phyloP scores from a whole-genome alignment of 75 land plant genomes.

The Selaginella tamariscina region DNA sequence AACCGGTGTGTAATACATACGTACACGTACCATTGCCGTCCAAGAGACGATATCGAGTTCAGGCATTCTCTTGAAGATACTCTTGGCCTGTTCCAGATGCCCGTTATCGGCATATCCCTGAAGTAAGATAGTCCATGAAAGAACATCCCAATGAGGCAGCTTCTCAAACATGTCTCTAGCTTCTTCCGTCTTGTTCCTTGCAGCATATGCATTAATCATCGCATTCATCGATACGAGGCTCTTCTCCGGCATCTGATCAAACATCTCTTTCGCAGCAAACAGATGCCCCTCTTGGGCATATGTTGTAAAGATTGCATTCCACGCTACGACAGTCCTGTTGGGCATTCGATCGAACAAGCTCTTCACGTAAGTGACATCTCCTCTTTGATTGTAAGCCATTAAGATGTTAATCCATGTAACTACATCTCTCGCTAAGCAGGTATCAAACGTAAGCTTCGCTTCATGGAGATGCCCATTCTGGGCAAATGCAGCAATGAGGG shows the following conservation, averaged over 20 bases:
- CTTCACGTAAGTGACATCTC: neutral
- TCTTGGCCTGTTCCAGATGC: neutral
- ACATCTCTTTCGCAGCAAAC: neutral
- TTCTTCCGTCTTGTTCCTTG: neutral
- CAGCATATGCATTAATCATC: neutral
- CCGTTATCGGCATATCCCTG: neutral
- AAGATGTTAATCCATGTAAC: neutral
- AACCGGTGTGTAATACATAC: neutral
- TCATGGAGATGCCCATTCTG: neutral
- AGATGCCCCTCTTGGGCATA: neutral
- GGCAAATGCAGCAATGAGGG: neutral
- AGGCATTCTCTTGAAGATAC: neutral
- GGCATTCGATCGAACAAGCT: neutral
- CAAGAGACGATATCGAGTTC: neutral
- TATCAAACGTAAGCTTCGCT: neutral
- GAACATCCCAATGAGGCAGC: neutral
- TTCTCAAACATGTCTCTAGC: neutral
- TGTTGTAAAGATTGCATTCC: neutral
- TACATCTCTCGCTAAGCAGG: too few relatives aligned
- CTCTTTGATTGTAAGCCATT: neutral
- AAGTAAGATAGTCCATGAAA: neutral
- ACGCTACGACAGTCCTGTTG: neutral
- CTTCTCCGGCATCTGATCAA: neutral
- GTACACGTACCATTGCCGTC: neutral
- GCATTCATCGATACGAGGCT: neutral